These are phyloP conservation scores for Boletus coccyginus DNA, from an alignment of 768 basidiomycete species.

Conservation along the genomic window DNA sequence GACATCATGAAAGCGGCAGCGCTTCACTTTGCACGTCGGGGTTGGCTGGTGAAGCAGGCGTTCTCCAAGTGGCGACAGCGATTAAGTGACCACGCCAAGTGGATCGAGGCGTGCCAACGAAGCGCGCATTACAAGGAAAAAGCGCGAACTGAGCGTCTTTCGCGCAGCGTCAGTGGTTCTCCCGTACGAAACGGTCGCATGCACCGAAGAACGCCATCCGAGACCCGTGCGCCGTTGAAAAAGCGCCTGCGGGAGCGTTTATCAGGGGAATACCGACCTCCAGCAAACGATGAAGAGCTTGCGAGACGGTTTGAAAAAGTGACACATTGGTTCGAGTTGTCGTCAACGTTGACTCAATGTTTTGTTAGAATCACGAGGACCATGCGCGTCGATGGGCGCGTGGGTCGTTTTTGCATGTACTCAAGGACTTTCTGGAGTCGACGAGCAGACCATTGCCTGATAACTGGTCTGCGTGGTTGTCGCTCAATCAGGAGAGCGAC, in stretches of 20 bases:
- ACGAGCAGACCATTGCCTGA: conserved; percentile 27
- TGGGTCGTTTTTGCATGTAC: conserved; percentile 57
- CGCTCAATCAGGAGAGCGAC: conserved; percentile 68
- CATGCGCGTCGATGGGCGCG: conserved; percentile 72
- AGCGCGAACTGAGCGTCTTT: conserved; percentile 35
- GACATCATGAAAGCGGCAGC: conserved; percentile 40
- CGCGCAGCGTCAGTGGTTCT: conserved; percentile 20
- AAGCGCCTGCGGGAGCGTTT: conserved; percentile 35
- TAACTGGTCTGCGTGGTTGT: conserved; percentile 71
- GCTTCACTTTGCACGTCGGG: conserved; percentile 39
- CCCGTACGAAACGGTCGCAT: conserved; percentile 22
- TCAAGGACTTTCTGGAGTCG: conserved; percentile 38
- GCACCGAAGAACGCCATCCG: conserved; percentile 16
- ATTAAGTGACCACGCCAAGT: conserved; percentile 46
- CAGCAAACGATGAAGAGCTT: conserved; percentile 62
- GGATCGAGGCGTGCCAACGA: conserved; percentile 58
- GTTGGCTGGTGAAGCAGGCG: conserved; percentile 38
- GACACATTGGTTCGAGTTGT: background rate
- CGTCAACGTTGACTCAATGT: background rate
- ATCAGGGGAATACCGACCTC: conserved; percentile 46
- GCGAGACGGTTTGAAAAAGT: conserved; percentile 70
- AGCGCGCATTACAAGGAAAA: conserved; percentile 62
- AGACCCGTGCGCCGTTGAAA: conserved; percentile 19
- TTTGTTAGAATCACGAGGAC: conserved; percentile 63
- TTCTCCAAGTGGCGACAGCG: conserved; percentile 49